These are phyloP conservation scores for Bretschneidera sinensis DNA, from an alignment of 345 rosid genomes.

Conservation along the genomic window DNA sequence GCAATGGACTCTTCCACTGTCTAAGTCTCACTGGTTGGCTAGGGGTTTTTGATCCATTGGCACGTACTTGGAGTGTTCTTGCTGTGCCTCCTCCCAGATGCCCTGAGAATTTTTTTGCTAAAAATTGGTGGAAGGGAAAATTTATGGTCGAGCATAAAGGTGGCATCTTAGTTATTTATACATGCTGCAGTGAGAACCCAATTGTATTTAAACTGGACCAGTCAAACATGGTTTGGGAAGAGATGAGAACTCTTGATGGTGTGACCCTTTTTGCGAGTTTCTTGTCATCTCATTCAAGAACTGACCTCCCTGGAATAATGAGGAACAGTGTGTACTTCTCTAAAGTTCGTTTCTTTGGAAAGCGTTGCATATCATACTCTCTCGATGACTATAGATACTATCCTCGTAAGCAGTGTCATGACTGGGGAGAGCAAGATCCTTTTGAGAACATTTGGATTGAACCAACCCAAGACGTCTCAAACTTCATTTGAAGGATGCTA, in stretches of 20 bases:
- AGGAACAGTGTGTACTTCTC: slow-evolving; percentile 63
- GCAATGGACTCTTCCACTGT: slow-evolving; percentile 44
- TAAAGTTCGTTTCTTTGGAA: slow-evolving; percentile 65
- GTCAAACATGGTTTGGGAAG: slow-evolving; percentile 45
- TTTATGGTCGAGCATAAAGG: slow-evolving; percentile 51
- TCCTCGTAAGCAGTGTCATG: slow-evolving; percentile 54
- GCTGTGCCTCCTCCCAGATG: slow-evolving; percentile 56
- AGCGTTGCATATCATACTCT: slow-evolving; percentile 58
- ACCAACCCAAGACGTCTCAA: slow-evolving; percentile 40
- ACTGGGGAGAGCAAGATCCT: slow-evolving; percentile 63
- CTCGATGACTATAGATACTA: slow-evolving; percentile 44
- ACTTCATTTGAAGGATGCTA: slow-evolving; percentile 24
- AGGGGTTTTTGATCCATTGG: slow-evolving; percentile 42
- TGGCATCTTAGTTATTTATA: slow-evolving; percentile 51
- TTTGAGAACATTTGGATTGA: slow-evolving; percentile 61
- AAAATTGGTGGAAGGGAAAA: slow-evolving; percentile 62
- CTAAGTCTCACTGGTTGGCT: slow-evolving; percentile 63
- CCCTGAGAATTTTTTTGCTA: slow-evolving; percentile 41
- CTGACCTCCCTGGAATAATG: slow-evolving; percentile 44
- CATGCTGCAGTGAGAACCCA: slow-evolving; percentile 46
- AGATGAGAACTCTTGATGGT: slow-evolving; percentile 49
- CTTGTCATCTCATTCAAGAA: slow-evolving; percentile 48
- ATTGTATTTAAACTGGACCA: slow-evolving; percentile 49
- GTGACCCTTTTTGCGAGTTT: slow-evolving; percentile 62
- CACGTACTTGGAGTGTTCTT: slow-evolving; percentile 48